Percentiles rank a stretch among this genome's conserved stretches.
phyloP scores from a whole-genome alignment of 305 asterid genomes.

The Fraxinus dipetala region DNA sequence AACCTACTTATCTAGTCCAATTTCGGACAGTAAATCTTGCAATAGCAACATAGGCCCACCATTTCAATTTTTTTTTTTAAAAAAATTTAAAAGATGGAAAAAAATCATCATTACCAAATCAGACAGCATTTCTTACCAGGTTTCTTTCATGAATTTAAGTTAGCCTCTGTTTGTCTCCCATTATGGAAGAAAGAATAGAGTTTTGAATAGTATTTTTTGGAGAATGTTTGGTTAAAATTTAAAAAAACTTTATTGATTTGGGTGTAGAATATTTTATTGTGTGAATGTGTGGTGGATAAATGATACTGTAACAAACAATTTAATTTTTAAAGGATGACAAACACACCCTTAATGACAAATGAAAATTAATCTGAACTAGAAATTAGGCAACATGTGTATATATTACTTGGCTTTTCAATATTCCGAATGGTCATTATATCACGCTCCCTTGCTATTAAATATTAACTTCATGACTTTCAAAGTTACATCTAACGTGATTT shows the following conservation, averaged over 20 bases:
- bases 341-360: background rate
- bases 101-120: background rate
- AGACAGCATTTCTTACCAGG: background rate
- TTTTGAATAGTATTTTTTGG: too few relatives aligned
- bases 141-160: background rate
- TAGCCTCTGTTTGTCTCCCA: background rate
- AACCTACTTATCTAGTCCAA: background rate
- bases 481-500: background rate
- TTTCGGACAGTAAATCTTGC: background rate
- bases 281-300: too few relatives aligned
- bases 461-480: background rate
- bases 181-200: too few relatives aligned
- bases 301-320: too few relatives aligned
- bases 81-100: background rate
- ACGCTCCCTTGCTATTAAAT: background rate
- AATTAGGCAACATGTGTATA: background rate
- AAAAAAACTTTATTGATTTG: too few relatives aligned
- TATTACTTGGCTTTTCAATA: background rate
- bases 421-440: background rate
- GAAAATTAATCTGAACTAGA: background rate
- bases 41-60: background rate
- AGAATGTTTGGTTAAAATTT: too few relatives aligned
- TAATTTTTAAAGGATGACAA: too few relatives aligned
- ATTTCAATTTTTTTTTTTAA: background rate
- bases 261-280: too few relatives aligned